These are phyloP conservation scores for Fraxinus sp. DNA, from an alignment of 305 asterid species.

Conservation along the genomic window DNA sequence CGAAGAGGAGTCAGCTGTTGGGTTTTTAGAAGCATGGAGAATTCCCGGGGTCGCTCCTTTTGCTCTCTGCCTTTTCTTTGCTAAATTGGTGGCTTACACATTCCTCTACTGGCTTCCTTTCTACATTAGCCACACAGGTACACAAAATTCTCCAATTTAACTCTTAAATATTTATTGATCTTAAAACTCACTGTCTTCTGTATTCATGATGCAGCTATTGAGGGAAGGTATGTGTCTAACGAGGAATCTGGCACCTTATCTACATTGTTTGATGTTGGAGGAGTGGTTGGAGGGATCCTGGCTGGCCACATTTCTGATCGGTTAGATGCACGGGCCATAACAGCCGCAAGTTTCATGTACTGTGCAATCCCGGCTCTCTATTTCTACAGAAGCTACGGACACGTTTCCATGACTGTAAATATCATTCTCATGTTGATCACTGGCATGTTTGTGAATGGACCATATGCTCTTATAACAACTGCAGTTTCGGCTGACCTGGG, in stretches of 20 bases:
- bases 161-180: neutral
- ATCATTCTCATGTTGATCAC: slow-evolving; percentile 72
- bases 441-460: slow-evolving; percentile 88
- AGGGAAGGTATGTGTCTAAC: slow-evolving; percentile 67
- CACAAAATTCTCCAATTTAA: slow-evolving; percentile 33
- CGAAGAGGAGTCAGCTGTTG: slow-evolving; percentile 36
- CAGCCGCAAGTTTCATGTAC: slow-evolving; percentile 96
- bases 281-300: slow-evolving; percentile 85
- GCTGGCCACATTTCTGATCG: slow-evolving; percentile 91
- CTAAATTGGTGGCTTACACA: slow-evolving; percentile 53
- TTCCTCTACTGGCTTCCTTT: slow-evolving; percentile 55
- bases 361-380: slow-evolving; percentile 88
- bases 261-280: slow-evolving; percentile 88
- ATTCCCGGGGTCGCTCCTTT: slow-evolving; percentile 59
- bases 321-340: slow-evolving; percentile 72
- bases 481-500: slow-evolving; percentile 98
- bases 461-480: slow-evolving; percentile 95
- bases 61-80: slow-evolving; percentile 53
- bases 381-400: slow-evolving; percentile 78
- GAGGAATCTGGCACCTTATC: slow-evolving; percentile 87
- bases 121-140: slow-evolving; percentile 58
- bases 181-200: slow-evolving; percentile 10
- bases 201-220: slow-evolving; percentile 53
- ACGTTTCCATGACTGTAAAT: slow-evolving; percentile 67
- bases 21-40: slow-evolving; percentile 50